Evolutionary conservation across 2,329 filamentous ascomycete genomes (phyloP), one percentile per base, ranked within the genome.

Genomic region (Penicillium sp.): DNA sequence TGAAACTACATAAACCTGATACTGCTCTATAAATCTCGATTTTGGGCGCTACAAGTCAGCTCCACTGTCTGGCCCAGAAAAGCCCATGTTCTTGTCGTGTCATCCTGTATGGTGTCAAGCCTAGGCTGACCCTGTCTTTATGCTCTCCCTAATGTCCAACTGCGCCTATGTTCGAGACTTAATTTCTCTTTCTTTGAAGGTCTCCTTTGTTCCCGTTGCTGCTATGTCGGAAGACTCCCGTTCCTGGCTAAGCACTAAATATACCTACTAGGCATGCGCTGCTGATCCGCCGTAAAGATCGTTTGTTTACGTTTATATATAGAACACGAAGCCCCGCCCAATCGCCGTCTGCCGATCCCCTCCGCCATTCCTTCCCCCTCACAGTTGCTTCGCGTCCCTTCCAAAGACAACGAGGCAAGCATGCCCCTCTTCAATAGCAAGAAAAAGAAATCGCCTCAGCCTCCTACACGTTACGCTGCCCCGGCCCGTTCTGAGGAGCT

Each of bases 401-500:
- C 11, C 35, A 20, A 20, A 9, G 41, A 27, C 39, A 8, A 18
- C 20, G 24, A 20, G 16, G 41, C 52, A 58, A 58, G 50, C 36
- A 66, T 66, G 63, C 63, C 56, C 55, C 49, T 66, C 46, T 64
- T 65, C 50, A 38, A 38, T 20, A 38, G 18, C 16, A 20, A 13
- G 18, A 38, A 11, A 18, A 38, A 20, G 35, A 38, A 38, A 10
- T 38, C 35, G 9, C 16, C 33, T 20, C 16, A 38, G 13, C 16
- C 18, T 13, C 10, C 2, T 18, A 9, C 16, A 36, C 8, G 33
- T n/a, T n/a, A n/a, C 18, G 10, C 20, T 18, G 35, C 16, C 11
- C 33, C 35, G 5, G 52, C 47, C 38, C 60, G 57, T 18, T 64
- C 62, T 5, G 56, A 48, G 20, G 63, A 66, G 43, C 50, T 63